phyloP scores from a whole-genome alignment of 2,329 filamentous ascomycete genomes.

The Aaosphaeria pasadenensis region DNA sequence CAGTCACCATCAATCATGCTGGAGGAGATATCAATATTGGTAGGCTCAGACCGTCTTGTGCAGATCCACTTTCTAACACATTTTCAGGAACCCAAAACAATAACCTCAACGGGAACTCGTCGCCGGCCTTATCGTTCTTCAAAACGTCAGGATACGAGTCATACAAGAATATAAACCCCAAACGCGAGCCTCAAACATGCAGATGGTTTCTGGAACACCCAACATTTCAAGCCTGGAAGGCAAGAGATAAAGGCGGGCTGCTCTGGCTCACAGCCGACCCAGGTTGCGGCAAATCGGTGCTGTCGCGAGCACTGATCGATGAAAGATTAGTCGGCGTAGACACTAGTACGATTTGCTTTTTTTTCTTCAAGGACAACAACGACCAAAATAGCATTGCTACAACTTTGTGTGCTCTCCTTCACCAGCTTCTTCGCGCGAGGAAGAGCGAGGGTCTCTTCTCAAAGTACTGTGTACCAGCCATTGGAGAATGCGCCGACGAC shows the following conservation, averaged over 20 bases:
- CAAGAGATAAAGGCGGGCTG: conserved; percentile 10
- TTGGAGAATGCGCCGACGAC: conserved; percentile 13
- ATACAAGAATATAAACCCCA: conserved; percentile 2
- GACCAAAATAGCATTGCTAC: conserved; percentile 24
- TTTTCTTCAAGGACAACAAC: conserved; percentile 39
- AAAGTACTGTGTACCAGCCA: conserved; percentile 7
- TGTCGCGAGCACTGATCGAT: conserved; percentile 35
- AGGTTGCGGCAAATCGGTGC: conserved; percentile 42
- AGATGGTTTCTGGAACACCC: conserved; percentile 2
- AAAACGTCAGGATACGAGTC: conserved; percentile 1
- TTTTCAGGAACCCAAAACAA: too few species aligned
- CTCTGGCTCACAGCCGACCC: conserved; percentile 42
- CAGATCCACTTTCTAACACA: too few species aligned
- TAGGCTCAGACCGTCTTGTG: too few species aligned
- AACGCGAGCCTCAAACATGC: conserved; percentile 1
- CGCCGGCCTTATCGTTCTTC: background rate
- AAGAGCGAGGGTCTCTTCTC: conserved; percentile 15
- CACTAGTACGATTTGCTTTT: conserved; percentile 22
- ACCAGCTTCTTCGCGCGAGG: conserved; percentile 28
- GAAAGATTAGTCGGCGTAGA: conserved; percentile 13
- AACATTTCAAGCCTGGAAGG: conserved; percentile 1
- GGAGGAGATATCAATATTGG: too few species aligned
- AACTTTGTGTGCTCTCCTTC: conserved; percentile 36
- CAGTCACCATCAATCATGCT: too few species aligned
- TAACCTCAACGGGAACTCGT: background rate